Percentiles rank a stretch among this genome's conserved stretches.
phyloP scores from a whole-genome alignment of 73 alveolate genomes.

The Paramecium sonneborni region DNA sequence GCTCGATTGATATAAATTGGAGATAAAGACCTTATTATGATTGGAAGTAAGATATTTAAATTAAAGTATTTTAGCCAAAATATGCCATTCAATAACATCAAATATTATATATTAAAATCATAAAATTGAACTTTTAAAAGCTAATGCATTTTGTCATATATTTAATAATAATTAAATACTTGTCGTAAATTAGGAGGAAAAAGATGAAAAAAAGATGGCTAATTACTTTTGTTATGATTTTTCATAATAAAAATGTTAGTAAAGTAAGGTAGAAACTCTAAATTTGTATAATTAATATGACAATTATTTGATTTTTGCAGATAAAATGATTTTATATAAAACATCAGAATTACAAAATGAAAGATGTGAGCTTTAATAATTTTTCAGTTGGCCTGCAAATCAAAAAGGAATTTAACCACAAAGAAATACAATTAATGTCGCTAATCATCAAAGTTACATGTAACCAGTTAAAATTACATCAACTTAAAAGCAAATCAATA shows the following conservation, averaged over 20 bases:
- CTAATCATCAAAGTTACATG: neutral
- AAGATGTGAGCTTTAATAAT: neutral
- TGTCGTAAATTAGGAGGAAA: neutral
- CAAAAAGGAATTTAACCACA: neutral
- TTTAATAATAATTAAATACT: neutral
- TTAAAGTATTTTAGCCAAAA: neutral
- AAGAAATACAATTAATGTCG: neutral
- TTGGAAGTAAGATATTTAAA: neutral
- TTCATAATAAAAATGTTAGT: neutral
- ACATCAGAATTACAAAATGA: neutral
- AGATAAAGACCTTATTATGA: neutral
- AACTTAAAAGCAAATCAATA: neutral
- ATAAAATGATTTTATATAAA: neutral
- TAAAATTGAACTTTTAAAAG: neutral
- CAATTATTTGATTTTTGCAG: neutral
- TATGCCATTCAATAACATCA: neutral
- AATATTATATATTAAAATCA: neutral
- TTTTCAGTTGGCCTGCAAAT: neutral
- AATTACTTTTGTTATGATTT: neutral
- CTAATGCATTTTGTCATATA: neutral
- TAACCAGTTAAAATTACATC: neutral
- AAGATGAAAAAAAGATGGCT: neutral
- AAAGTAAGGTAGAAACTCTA: neutral
- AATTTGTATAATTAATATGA: neutral
- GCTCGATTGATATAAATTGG: neutral